A percentile compares a stretch with the other conserved stretches of the same genome.
Conservation (phyloP, 306 rosid genomes). For the Glycine soja region DNA sequence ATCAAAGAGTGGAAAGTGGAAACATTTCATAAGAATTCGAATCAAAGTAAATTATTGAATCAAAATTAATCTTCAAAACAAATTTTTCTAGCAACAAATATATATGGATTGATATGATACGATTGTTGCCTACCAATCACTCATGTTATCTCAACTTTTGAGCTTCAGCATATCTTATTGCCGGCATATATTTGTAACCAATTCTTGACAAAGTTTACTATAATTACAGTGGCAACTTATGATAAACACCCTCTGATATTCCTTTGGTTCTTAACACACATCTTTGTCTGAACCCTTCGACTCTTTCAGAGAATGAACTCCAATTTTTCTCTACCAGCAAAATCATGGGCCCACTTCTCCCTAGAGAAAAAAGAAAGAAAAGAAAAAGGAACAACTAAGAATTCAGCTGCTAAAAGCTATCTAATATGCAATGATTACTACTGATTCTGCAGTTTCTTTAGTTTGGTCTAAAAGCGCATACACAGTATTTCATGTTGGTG, state of each 20-base stretch:
- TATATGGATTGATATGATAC: background rate
- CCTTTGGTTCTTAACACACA: constrained; percentile 38
- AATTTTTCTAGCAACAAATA: background rate
- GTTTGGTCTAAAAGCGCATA: constrained; percentile 14
- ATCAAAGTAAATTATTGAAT: too few relatives aligned
- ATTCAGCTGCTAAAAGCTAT: constrained; percentile 43
- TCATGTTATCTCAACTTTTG: background rate
- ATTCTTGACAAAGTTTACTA: constrained; percentile 15
- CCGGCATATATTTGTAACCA: background rate
- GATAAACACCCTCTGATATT: constrained; percentile 33
- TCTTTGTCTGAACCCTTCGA: constrained; percentile 43
- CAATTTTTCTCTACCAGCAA: constrained; percentile 42
- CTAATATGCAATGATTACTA: constrained; percentile 53
- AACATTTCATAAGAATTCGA: background rate
- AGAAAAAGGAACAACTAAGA: constrained; percentile 43
- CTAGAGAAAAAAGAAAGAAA: constrained; percentile 47
- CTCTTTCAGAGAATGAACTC: constrained; percentile 29
- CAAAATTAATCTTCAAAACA: background rate
- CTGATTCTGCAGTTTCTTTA: constrained; percentile 36
- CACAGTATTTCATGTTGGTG: constrained; percentile 19
- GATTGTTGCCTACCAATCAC: background rate
- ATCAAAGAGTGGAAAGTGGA: background rate
- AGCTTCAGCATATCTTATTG: background rate
- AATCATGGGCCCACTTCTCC: constrained; percentile 44
- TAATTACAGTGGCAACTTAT: constrained; percentile 30